Conservation (phyloP, 805 yeast genomes). For the Barnettozyma sucrosica region DNA sequence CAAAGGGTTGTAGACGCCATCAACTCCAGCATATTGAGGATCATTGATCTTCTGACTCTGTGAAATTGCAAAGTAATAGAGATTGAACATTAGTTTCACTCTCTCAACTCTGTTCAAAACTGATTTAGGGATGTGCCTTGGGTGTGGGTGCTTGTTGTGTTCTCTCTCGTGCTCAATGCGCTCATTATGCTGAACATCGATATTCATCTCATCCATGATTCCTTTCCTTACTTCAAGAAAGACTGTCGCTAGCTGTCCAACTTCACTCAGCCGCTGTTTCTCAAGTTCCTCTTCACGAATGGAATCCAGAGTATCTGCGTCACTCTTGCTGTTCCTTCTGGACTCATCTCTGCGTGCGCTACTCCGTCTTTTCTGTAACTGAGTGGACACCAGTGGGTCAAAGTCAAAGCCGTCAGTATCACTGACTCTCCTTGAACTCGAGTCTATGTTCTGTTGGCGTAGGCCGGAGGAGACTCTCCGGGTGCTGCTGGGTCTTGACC, state of each 20-base stretch:
- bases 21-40: conserved; percentile 38
- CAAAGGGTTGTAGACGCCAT: conserved; percentile 73
- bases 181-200: conserved; percentile 26
- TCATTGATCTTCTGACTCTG: conserved; percentile 17
- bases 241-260: conserved; percentile 34
- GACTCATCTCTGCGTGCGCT: background rate
- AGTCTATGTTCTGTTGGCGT: background rate
- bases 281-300: conserved; percentile 1
- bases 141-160: conserved; percentile 6
- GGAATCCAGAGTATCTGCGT: background rate
- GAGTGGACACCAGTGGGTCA: conserved; percentile 17
- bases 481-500: background rate
- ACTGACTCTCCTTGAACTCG: background rate
- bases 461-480: background rate
- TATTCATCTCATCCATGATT: conserved; percentile 37
- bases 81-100: conserved; percentile 35
- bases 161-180: conserved; percentile 19
- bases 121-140: conserved; percentile 28
- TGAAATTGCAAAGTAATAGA: conserved; percentile 22
- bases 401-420: conserved; percentile 22
- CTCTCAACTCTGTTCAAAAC: conserved; percentile 43
- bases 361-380: background rate
- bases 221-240: conserved; percentile 38
- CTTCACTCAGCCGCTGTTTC: conserved; percentile 22
- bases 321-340: background rate